Conservation (phyloP, 306 rosid species). For the Ziziphus jujuba region DNA sequence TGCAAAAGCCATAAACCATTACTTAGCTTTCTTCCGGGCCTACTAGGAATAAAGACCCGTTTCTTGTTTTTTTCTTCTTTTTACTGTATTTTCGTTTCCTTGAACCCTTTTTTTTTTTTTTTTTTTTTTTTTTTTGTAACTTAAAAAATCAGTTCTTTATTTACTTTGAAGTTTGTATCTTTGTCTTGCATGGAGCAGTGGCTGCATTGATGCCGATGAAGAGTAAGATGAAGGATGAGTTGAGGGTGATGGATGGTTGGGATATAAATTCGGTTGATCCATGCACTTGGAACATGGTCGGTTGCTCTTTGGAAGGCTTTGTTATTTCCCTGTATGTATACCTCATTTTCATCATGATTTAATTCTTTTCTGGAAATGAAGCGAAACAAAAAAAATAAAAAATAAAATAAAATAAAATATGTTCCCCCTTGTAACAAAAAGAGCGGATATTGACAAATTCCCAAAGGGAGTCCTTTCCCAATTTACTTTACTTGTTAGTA, state of each 20-base stretch:
- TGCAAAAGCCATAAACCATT: constrained; percentile 15
- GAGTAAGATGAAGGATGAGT: constrained; percentile 65
- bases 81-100: neutral
- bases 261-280: constrained; percentile 96
- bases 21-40: neutral
- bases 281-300: constrained; percentile 92
- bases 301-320: constrained; percentile 74
- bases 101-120: neutral
- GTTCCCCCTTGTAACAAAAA: neutral
- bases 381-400: too few species aligned
- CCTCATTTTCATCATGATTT: constrained; percentile 3
- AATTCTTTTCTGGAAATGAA: neutral
- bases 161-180: neutral
- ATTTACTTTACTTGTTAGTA: neutral
- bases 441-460: too few species aligned
- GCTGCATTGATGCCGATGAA: constrained; percentile 96
- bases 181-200: constrained; percentile 45
- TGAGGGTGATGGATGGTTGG: constrained; percentile 74
- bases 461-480: neutral
- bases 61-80: constrained; percentile 10
- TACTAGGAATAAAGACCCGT: neutral
- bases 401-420: too few species aligned
- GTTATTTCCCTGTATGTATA: constrained; percentile 78
- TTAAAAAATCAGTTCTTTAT: neutral
- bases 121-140: too few species aligned